Evolutionary conservation across 23 red algal species (phyloP).

Genomic region (Gracilaria gracilis): DNA sequence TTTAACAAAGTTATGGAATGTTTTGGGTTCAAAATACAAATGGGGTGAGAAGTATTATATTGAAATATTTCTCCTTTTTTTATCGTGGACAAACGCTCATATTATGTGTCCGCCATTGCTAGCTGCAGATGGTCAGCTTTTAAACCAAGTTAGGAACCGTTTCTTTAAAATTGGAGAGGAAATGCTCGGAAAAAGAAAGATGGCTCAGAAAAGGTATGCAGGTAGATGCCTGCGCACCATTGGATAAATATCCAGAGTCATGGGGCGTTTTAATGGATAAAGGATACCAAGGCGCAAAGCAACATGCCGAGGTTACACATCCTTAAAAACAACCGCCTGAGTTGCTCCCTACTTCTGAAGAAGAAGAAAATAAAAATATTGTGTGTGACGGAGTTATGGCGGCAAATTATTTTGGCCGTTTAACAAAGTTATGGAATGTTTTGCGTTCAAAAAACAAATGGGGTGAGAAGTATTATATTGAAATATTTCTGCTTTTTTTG

Average conservation of each 20-base stretch:
- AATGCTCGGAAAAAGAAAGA: too few species aligned
- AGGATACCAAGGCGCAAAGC: conserved; percentile 16
- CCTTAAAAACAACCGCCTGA: not conserved
- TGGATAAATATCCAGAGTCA: not conserved
- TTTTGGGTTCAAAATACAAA: too few species aligned
- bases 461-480: conserved; percentile 29
- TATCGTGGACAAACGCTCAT: too few species aligned
- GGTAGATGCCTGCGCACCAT: not conserved
- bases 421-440: not conserved
- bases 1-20: too few species aligned
- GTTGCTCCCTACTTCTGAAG: not conserved
- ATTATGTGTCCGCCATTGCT: too few species aligned
- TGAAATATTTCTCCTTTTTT: too few species aligned
- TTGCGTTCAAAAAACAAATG: not conserved
- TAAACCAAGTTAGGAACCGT: too few species aligned
- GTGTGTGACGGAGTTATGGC: conserved; percentile 14
- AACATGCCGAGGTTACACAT: not conserved
- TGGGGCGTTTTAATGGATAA: conserved; percentile 40
- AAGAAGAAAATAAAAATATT: conserved; percentile 1
- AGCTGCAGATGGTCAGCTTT: too few species aligned
- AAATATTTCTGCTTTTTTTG: not conserved
- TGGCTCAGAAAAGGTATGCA: too few species aligned
- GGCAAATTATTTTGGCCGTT: conserved; percentile 34
- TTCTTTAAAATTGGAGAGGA: too few species aligned
- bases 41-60: too few species aligned